Evolutionary conservation across 441 rosid genomes (phyloP).

Genomic region (Dalechampia spathulata): DNA sequence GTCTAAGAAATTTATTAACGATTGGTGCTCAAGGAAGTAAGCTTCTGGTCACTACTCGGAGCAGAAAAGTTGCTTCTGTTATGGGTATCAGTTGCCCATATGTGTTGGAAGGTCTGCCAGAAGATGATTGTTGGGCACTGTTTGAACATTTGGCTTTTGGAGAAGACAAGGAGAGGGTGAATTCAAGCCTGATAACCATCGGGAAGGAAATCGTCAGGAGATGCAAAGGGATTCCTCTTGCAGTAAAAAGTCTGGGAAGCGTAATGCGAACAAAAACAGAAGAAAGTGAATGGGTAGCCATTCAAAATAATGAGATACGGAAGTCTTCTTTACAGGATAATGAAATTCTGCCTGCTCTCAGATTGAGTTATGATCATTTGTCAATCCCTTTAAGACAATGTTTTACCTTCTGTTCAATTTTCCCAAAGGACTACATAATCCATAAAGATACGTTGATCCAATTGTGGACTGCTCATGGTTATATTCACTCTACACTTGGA

Average conservation of each 20-base stretch:
- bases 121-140: constrained; percentile 16
- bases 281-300: constrained; percentile 5
- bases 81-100: constrained; percentile 4
- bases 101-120: constrained; percentile 8
- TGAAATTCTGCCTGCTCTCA: constrained; percentile 16
- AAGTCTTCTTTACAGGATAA: not conserved
- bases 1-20: constrained; percentile 10
- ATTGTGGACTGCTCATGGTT: constrained; percentile 20
- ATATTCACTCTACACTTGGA: constrained; percentile 4
- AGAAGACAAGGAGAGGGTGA: not conserved
- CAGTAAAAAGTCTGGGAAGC: constrained; percentile 9
- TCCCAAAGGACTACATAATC: constrained; percentile 15
- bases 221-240: constrained; percentile 26
- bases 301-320: constrained; percentile 6
- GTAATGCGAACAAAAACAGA: constrained; percentile 1
- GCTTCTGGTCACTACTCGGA: constrained; percentile 28
- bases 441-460: constrained; percentile 8
- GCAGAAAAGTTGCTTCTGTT: constrained; percentile 15
- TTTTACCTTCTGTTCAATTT: constrained; percentile 21
- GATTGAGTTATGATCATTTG: constrained; percentile 19
- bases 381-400: constrained; percentile 17
- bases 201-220: constrained; percentile 20
- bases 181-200: constrained; percentile 7
- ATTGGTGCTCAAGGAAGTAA: constrained; percentile 21
- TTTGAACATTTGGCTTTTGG: constrained; percentile 17